A percentile compares a stretch with the other conserved stretches of the same genome.
These are phyloP conservation scores for Rhizopus arrhizus DNA, from an alignment of 371 early-diverging fungal species.

Conservation along the genomic window DNA sequence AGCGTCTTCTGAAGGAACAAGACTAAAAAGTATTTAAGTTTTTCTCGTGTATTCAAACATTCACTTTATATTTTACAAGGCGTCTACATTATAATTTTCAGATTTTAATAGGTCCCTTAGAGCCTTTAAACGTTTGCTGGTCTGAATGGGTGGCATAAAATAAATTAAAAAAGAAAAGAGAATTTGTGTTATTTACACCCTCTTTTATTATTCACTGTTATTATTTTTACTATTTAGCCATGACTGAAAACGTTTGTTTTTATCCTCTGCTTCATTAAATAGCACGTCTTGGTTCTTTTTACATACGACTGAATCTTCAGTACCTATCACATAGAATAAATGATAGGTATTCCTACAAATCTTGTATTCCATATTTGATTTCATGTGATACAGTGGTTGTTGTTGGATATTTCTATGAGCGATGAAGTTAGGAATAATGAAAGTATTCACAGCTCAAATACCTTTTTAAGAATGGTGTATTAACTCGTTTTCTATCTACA, in stretches of 20 bases:
- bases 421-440: neutral
- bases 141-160: conserved; percentile 12
- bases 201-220: neutral
- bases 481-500: conserved; percentile 41
- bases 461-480: conserved; percentile 61
- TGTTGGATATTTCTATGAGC: neutral
- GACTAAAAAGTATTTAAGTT: conserved; percentile 26
- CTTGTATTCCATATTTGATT: conserved; percentile 78
- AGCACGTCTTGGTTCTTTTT: neutral
- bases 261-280: neutral
- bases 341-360: conserved; percentile 68
- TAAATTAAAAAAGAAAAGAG: conserved; percentile 14
- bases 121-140: conserved; percentile 27
- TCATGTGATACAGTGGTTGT: conserved; percentile 39
- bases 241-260: conserved; percentile 9
- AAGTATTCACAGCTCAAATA: neutral
- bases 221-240: conserved; percentile 16
- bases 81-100: conserved; percentile 24
- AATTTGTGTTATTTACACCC: neutral
- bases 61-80: conserved; percentile 19
- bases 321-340: conserved; percentile 34
- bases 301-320: conserved; percentile 34
- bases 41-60: too few species aligned
- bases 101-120: conserved; percentile 19
- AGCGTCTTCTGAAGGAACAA: conserved; percentile 82